Conservation (phyloP, 352 stramenopile species). For the Phytophthora uliginosa region DNA sequence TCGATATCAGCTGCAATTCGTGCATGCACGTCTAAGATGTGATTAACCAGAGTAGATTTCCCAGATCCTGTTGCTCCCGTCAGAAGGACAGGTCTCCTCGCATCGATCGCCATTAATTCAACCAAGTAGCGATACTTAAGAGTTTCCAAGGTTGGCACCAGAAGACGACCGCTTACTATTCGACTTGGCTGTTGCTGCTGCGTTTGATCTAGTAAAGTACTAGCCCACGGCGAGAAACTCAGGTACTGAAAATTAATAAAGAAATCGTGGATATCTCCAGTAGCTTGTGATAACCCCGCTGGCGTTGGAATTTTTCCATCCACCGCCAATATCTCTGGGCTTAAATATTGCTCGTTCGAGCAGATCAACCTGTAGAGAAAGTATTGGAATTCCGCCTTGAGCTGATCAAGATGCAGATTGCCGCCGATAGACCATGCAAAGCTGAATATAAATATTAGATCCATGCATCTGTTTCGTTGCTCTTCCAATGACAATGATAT, state of each 20-base stretch:
- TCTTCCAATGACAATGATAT: constrained; percentile 45
- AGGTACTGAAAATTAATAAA: constrained; percentile 73
- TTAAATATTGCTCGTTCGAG: constrained; percentile 61
- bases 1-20: constrained; percentile 31
- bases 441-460: constrained; percentile 78
- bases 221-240: constrained; percentile 71
- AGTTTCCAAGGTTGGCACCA: constrained; percentile 76
- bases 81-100: constrained; percentile 83
- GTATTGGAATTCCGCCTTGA: constrained; percentile 56
- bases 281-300: constrained; percentile 50
- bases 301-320: constrained; percentile 63
- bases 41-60: constrained; percentile 90
- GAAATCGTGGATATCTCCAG: constrained; percentile 73
- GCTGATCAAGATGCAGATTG: constrained; percentile 56
- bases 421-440: constrained; percentile 82
- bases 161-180: constrained; percentile 35
- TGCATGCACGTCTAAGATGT: constrained; percentile 61
- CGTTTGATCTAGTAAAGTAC: constrained; percentile 14
- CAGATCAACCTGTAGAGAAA: constrained; percentile 58
- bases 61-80: constrained; percentile 91
- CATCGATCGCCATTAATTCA: constrained; percentile 62
- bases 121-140: constrained; percentile 74
- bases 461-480: constrained; percentile 63
- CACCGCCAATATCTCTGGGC: constrained; percentile 56
- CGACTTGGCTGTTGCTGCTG: constrained; percentile 26